phyloP scores from a whole-genome alignment of 768 basidiomycete species.

The Naganishia kalamii region DNA sequence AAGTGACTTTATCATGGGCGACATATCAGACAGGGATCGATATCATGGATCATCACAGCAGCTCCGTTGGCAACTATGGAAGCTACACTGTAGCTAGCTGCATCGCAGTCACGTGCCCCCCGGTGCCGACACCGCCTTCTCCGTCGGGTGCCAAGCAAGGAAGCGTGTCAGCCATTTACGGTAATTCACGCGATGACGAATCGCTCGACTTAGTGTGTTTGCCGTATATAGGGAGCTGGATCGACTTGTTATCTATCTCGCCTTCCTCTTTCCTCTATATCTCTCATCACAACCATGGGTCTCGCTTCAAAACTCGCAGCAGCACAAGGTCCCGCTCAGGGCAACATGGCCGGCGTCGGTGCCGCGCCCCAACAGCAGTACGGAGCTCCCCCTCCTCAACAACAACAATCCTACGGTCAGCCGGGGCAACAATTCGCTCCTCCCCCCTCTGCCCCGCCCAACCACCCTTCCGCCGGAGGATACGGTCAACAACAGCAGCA shows the following conservation, averaged over 20 bases:
- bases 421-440: not conserved
- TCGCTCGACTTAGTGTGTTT: not conserved
- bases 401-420: conserved; percentile 10
- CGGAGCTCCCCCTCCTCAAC: conserved; percentile 16
- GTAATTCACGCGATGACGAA: conserved; percentile 12
- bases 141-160: not conserved
- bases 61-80: too few relatives aligned
- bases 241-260: not conserved
- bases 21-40: too few relatives aligned
- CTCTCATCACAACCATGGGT: conserved; percentile 14
- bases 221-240: not conserved
- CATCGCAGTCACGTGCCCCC: too few relatives aligned
- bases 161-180: conserved; percentile 10
- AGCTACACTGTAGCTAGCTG: too few relatives aligned
- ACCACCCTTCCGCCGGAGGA: not conserved
- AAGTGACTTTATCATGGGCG: too few relatives aligned
- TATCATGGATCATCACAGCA: too few relatives aligned
- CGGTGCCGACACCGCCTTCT: not conserved
- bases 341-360: conserved; percentile 12
- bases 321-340: conserved; percentile 4
- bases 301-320: conserved; percentile 21
- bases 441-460: conserved; percentile 1
- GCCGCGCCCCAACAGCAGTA: conserved; percentile 12
- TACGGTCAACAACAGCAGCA: not conserved
- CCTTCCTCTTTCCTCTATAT: not conserved